Evolutionary conservation across 2,329 filamentous ascomycete genomes (phyloP), one percentile per base, ranked within the genome.

Genomic region (Laburnicola sp.): DNA sequence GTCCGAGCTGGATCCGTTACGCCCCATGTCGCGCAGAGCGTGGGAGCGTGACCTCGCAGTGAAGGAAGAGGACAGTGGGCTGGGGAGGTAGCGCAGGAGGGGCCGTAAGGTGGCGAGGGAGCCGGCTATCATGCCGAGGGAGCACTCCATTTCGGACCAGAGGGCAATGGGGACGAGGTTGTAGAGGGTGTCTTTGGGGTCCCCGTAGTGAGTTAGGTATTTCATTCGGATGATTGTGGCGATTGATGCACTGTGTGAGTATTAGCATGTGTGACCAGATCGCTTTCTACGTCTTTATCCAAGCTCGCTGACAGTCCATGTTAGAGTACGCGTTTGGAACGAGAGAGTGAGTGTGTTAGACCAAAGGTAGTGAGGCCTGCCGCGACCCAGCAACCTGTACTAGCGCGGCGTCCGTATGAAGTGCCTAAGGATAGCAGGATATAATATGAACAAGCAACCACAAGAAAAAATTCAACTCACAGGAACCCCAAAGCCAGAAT

Each of bases 61-160:
- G 22, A 28, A 26, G 25, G 25, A n/a, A 4, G 38, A 41, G 25
- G 11, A 28, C 4, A 41, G 22, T 4, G 38, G 38, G 2, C 5
- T 7, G 9, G 38, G 38, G 16, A 41, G 26, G 26, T 28, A 30
- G 38, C 38, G 38, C 5, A 76, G 68, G 7, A 77, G 56, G 3
- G 74, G 74, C 1, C 75, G 74, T 7, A 77, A 68, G 3, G 73
- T 70, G 4, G 74, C 69, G 31, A 76, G 60, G 21, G 74, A 76
- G 9, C 74, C 76, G 11, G 77, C 75, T 6, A 74, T 67, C 54
- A 79, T 75, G 21, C 76, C 76, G 41, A 74, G 74, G 8, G 72
- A 76, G 49, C 74, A 72, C 54, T 77, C 76, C 30, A 76, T 64
- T 38, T 77, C 62, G 9, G 74, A 75, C 74, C 74, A 77, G 31